Evolutionary conservation across 1,284 basidiomycete genomes (phyloP), one percentile per base, ranked within the genome.

Genomic region (Microbotryum violaceum): DNA sequence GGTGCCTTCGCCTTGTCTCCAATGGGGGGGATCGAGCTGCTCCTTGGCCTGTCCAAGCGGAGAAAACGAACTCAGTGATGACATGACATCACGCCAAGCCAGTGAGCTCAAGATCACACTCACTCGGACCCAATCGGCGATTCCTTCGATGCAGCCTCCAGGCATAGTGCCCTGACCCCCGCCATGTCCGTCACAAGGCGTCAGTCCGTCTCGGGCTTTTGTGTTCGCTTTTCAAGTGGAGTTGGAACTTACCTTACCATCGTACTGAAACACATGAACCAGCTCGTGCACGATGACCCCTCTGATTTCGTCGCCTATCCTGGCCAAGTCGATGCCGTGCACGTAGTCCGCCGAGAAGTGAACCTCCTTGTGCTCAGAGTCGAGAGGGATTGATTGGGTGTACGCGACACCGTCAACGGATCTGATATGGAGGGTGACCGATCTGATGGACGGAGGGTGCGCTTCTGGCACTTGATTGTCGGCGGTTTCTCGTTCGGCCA

Each of bases 111-210:
- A 27, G 6, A 27, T 27, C 27, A 37, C 12, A 37, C 52, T 44
- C n/a, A 63, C 23, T 20, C 70, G 21, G 7, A 71, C 57, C 70
- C 70, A 71, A 42, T 71, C 70, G 3, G 70, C 70, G 42, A 70
- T 53, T 2, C 70, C 70, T 29, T 71, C 70, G 14, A 69, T 63
- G 1, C 69, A 46, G 1, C 69, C 69, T 2, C 70, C 67, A 0
- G 67, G 67, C 6, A 63, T 53, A 3, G 57, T 61, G 3, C 62
- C 61, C 0, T 31, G 0, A 1, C 58, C 65, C 23, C 64, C 42
- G 3, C 47, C 47, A n/a, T n/a, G n/a, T n/a, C 14, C 37, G 37
- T 16, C 37, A 14, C 37, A 16, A 37, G 37, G 37, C 9, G 14
- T 37, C 37, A 16, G 37, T 37, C 14, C 9, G 37, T 37, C 37